Percentiles rank a stretch among this genome's conserved stretches.
Evolutionary conservation across 177 flowering plant species (phyloP).

Genomic region (Vitis hybrid): DNA sequence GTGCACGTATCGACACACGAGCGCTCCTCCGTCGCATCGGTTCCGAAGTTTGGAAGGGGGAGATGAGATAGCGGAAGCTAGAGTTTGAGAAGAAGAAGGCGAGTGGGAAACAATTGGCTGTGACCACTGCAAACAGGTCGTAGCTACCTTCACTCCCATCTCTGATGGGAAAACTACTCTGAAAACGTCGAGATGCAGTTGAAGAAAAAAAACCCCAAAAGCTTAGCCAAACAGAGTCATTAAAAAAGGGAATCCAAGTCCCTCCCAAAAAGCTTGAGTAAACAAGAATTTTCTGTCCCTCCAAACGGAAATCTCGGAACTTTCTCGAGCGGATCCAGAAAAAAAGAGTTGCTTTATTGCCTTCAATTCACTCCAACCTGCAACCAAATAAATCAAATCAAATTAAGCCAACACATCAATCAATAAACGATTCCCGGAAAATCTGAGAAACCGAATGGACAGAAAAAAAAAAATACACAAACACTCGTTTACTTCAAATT

Average conservation of each 20-base stretch:
- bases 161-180: neutral
- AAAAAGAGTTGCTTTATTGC: slow-evolving; percentile 6
- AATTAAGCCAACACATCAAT: neutral
- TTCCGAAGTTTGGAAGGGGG: slow-evolving; percentile 29
- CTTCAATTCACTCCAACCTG: slow-evolving; percentile 22
- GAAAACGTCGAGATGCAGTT: neutral
- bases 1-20: slow-evolving; percentile 28
- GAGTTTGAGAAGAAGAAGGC: slow-evolving; percentile 45
- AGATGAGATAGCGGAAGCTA: slow-evolving; percentile 43
- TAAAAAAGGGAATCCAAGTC: neutral
- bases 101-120: slow-evolving; percentile 47
- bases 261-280: slow-evolving; percentile 5
- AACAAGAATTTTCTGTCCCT: neutral
- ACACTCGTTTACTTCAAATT: no score
- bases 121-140: slow-evolving; percentile 56
- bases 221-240: neutral
- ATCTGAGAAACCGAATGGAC: neutral
- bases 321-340: slow-evolving; percentile 12
- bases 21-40: slow-evolving; percentile 18
- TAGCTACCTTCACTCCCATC: slow-evolving; percentile 57
- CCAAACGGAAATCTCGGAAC: slow-evolving; percentile 9
- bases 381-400: slow-evolving; percentile 3
- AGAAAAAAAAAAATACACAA: neutral
- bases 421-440: no score
- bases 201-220: neutral